Base-by-base conservation (phyloP, 139 green algal species). In the Ettlia oleoabundans region DNA sequence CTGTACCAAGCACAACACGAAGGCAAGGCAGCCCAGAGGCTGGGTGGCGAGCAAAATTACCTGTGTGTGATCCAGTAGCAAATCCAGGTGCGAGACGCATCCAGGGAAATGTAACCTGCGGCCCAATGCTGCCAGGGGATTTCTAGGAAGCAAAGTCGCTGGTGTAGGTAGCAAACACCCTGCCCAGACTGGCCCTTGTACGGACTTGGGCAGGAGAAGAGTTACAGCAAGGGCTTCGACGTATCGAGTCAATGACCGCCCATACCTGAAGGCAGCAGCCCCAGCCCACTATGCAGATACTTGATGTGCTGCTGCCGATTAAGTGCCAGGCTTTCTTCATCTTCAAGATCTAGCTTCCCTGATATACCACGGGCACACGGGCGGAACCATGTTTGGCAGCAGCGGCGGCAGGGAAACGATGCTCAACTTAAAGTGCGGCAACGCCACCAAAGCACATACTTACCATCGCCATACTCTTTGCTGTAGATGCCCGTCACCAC, bases 21-120 rank as follows among this genome's bases (percentile, higher is more conserved):
- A n/a, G n/a, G n/a, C n/a, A n/a, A n/a, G n/a, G n/a, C n/a, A n/a
- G n/a, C 15, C 9, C 18, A 5, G 18, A 65, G 18, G 55, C 55
- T 65, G 55, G 18, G 21, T 10, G 15, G 13, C 10, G 47, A 10
- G 10, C 47, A 58, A 10, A 58, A 22, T 1, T 52, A 80, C 75
- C 89, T 90, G 82, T 99, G 96, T 35, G 94, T 30, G 71, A 95
- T 91, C 96, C 96, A 99, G 85, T 95, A 99, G 42, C 86, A 88
- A 19, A 99, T 93, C 96, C 96, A 99, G 0, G 95, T 89, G 24
- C 93, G 88, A 69, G 91, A 95, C 9, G 94, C 92, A 72, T 98
- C 96, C 40, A 98, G 86, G 4, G 83, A 83, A 0, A 90, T 84
- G 63, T 95, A 98, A 26, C 84, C 86, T 47, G 79, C 65, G 15